A percentile compares a stretch with the other conserved stretches of the same genome.
Conservation (phyloP, 1,139 yeast genomes). For the Casaregolazyma suthepensis region DNA sequence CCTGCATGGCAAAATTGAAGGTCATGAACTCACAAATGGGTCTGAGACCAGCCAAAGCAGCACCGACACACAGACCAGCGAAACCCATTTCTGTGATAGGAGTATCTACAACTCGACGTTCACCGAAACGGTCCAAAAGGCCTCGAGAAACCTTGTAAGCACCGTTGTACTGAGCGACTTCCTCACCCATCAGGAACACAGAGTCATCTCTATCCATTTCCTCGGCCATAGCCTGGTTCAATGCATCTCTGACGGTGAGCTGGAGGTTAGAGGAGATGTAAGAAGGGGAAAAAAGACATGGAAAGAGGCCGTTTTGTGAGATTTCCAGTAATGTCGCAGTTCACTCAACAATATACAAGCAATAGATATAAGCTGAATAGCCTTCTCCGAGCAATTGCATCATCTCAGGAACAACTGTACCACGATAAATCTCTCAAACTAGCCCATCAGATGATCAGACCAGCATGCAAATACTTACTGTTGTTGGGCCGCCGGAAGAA, state of each 20-base stretch:
- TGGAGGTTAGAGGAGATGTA: constrained; percentile 4
- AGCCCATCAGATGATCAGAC: background rate
- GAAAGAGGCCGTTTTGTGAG: background rate
- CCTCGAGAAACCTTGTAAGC: constrained; percentile 98
- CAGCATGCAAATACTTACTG: constrained; percentile 20
- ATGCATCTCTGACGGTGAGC: constrained; percentile 94
- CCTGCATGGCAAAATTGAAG: constrained; percentile 98
- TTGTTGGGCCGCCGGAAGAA: constrained; percentile 29
- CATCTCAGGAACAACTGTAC: background rate
- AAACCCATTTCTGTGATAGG: constrained; percentile 99
- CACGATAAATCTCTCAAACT: background rate
- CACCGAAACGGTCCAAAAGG: constrained; percentile 92
- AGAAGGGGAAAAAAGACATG: background rate
- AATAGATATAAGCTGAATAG: background rate
- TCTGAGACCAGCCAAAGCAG: constrained; percentile 93
- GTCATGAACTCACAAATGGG: constrained; percentile 99
- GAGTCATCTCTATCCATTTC: constrained; percentile 94
- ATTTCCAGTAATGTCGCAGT: background rate
- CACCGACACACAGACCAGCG: constrained; percentile 96
- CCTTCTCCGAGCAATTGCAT: background rate
- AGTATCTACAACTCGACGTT: constrained; percentile 92
- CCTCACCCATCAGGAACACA: constrained; percentile 97
- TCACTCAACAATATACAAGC: background rate
- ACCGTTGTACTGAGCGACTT: constrained; percentile 98
- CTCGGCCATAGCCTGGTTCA: constrained; percentile 92